These are phyloP conservation scores for Ochromonas danica DNA, from an alignment of 108 stramenopile species.

Conservation along the genomic window DNA sequence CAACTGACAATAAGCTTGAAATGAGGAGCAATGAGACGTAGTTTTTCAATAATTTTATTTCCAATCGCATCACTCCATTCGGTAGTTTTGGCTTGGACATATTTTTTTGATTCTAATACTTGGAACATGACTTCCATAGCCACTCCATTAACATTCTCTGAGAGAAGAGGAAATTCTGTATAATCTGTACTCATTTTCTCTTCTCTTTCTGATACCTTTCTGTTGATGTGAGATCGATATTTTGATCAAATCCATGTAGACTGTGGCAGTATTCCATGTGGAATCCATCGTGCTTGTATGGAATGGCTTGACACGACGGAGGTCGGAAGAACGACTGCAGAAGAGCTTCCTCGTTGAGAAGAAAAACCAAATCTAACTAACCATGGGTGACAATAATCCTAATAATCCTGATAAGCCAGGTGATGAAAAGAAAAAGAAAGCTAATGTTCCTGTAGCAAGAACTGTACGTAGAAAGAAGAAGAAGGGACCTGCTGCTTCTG, in stretches of 20 bases:
- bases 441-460: conserved; percentile 70
- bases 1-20: conserved; percentile 15
- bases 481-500: conserved; percentile 75
- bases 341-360: too few species aligned
- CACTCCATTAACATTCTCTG: background rate
- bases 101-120: background rate
- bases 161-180: background rate
- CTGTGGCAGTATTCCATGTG: too few species aligned
- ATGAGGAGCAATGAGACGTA: conserved; percentile 4
- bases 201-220: too few species aligned
- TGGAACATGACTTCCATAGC: background rate
- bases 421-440: conserved; percentile 92
- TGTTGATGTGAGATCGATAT: too few species aligned
- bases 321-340: too few species aligned
- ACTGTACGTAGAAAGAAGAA: conserved; percentile 83
- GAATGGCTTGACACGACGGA: too few species aligned
- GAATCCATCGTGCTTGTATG: too few species aligned
- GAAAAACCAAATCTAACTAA: too few species aligned
- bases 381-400: too few species aligned
- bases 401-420: background rate
- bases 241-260: too few species aligned
- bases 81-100: background rate
- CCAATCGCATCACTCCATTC: conserved; percentile 24
- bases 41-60: background rate
- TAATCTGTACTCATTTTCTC: background rate